Base-by-base conservation (phyloP, 2,329 filamentous ascomycete species). In the Endoconidiophora polonica region DNA sequence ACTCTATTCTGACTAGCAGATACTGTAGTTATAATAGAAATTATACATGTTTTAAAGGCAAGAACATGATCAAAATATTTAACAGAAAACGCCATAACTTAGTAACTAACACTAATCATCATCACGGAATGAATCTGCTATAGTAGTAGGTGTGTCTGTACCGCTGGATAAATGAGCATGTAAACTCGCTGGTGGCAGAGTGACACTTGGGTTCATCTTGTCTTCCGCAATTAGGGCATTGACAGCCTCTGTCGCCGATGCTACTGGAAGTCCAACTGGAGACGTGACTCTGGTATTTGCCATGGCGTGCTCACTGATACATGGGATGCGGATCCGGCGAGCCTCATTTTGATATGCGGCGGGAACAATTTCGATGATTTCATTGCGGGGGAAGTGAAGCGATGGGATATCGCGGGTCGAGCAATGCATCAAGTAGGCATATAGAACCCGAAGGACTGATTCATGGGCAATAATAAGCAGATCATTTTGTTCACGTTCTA, bases 351-450 rank as follows among this genome's bases (percentile, higher is more conserved):
- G 91, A 66, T 98, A 98, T 29, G 86, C 90, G 16, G 90, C 88
- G 2, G 91, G 93, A 53, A 96, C 93, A 61, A 98, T 95, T 71
- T 98, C 91, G 57, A 98, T 94, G 61, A 98, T 96, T 63, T 98
- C 87, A 61, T 98, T 83, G 41, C 91, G 83, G 3, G 91, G 91
- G 60, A 98, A 98, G 57, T 86, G 84, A 54, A 98, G 76, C 57
- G 81, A 83, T 3, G 91, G 91, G 55, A 98, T 98, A 60, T 94
- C 87, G 64, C 83, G 83, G 6, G 93, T 88, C 62, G 90, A 91
- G 67, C 91, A 96, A 58, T 94, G 91, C 91, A 98, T 98, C 38
- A 98, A 72, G 65, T 98, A 98, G 22, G 88, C 88, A 62, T 98
- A 98, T 3, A 98, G 74, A 22, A 98, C 91, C 41, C 91, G 84